Percentiles rank a stretch among this genome's conserved stretches.
These are phyloP conservation scores for Coniochaeta sp. DNA, from an alignment of 2,329 filamentous ascomycete species.

Conservation along the genomic window DNA sequence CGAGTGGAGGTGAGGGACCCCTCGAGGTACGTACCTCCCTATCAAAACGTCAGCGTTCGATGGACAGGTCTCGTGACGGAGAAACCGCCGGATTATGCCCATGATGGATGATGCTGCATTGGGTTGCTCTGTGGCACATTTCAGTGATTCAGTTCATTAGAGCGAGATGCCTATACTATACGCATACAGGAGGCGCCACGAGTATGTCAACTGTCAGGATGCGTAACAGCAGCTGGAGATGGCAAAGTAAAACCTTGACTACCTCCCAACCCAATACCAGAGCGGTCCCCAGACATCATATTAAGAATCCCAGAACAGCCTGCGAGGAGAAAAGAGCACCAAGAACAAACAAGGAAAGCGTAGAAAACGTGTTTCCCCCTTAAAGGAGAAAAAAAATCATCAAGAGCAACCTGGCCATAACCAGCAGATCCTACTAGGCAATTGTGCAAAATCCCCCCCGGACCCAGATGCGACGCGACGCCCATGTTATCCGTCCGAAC, in stretches of 20 bases:
- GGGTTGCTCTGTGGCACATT: not conserved
- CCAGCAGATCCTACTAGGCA: conserved; percentile 1
- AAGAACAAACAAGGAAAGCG: not conserved
- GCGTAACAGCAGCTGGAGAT: not conserved
- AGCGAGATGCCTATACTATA: not conserved
- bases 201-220: not conserved
- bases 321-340: not conserved
- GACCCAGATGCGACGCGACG: conserved; percentile 6
- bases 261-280: not conserved
- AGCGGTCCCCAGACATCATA: not conserved
- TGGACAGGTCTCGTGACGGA: not conserved
- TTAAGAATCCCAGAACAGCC: conserved; percentile 2
- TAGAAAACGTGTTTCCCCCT: not conserved
- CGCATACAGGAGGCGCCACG: not conserved
- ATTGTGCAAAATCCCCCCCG: not conserved
- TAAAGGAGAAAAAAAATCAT: conserved; percentile 1
- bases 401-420: conserved; percentile 1
- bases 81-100: too few species aligned
- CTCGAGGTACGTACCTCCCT: not conserved
- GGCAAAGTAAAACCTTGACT: not conserved
- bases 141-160: too few species aligned
- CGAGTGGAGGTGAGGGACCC: not conserved
- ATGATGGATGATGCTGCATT: not conserved
- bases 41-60: too few species aligned
- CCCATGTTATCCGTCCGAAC: conserved; percentile 1